Evolutionary conservation across 345 rosid species (phyloP).

Genomic region (Microthlaspi erraticum): DNA sequence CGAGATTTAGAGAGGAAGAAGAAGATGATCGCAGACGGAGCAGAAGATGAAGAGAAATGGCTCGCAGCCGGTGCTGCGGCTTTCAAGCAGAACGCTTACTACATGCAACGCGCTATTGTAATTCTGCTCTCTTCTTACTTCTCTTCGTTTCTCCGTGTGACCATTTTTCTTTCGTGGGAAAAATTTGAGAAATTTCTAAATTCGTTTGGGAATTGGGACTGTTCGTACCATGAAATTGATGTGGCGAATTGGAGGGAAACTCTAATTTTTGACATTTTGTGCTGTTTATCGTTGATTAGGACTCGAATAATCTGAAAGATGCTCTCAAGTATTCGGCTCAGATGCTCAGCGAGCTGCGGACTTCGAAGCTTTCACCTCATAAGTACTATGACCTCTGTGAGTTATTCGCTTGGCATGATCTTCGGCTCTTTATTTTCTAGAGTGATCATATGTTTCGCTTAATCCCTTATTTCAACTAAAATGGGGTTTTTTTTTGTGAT

Average conservation of each 20-base stretch:
- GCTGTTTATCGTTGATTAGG: constrained; percentile 51
- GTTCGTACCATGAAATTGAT: not conserved
- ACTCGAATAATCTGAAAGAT: constrained; percentile 92
- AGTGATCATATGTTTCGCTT: constrained; percentile 12
- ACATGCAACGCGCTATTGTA: constrained; percentile 99
- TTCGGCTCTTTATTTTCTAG: not conserved
- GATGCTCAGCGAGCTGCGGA: constrained; percentile 97
- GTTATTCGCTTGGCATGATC: constrained; percentile 30
- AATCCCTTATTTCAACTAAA: constrained; percentile 6
- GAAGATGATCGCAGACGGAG: constrained; percentile 82
- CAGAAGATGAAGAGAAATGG: constrained; percentile 98
- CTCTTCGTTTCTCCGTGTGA: constrained; percentile 34
- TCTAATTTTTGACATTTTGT: constrained; percentile 49
- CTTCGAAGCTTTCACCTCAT: constrained; percentile 96
- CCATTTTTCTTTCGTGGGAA: constrained; percentile 8
- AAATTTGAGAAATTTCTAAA: constrained; percentile 4
- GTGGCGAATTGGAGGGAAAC: constrained; percentile 21
- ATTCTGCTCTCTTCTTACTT: constrained; percentile 17
- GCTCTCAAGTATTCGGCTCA: constrained; percentile 98
- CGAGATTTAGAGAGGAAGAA: constrained; percentile 42
- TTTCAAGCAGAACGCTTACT: constrained; percentile 96
- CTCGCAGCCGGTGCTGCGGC: constrained; percentile 92
- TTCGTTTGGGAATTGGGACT: not conserved
- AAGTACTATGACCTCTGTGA: constrained; percentile 95
- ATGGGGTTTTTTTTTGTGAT: constrained; percentile 10